Evolutionary conservation across 495 filamentous ascomycete species (phyloP).

Genomic region (Neurospora sp.): DNA sequence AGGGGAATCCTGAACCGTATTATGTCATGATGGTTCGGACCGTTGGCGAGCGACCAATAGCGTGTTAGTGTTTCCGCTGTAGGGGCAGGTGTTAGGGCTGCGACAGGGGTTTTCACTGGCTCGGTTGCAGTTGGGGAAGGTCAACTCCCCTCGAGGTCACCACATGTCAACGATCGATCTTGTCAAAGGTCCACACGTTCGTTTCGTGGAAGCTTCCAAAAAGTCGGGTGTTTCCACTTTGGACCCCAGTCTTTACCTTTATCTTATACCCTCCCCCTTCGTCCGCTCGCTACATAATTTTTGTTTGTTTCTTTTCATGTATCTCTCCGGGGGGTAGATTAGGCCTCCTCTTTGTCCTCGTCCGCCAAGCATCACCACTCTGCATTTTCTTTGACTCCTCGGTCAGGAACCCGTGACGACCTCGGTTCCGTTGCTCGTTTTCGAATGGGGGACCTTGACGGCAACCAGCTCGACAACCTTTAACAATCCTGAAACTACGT

Average conservation of each 20-base stretch:
- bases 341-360: neutral
- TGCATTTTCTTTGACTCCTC: neutral
- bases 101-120: neutral
- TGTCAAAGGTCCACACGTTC: neutral
- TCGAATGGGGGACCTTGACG: neutral
- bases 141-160: neutral
- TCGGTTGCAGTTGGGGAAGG: neutral
- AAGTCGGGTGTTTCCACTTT: neutral
- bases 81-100: neutral
- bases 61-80: neutral
- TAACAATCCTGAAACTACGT: neutral
- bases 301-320: neutral
- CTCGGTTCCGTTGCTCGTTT: neutral
- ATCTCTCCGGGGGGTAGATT: neutral
- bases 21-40: neutral
- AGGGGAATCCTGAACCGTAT: neutral
- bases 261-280: neutral
- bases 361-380: neutral
- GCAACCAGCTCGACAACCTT: neutral
- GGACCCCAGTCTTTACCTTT: neutral
- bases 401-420: neutral
- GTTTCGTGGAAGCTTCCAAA: neutral
- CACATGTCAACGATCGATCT: neutral
- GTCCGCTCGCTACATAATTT: neutral
- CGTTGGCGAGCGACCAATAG: neutral